A percentile compares a stretch with the other conserved stretches of the same genome.
phyloP scores from a whole-genome alignment of 2,329 filamentous ascomycete species.

The Trichophyton verrucosum region DNA sequence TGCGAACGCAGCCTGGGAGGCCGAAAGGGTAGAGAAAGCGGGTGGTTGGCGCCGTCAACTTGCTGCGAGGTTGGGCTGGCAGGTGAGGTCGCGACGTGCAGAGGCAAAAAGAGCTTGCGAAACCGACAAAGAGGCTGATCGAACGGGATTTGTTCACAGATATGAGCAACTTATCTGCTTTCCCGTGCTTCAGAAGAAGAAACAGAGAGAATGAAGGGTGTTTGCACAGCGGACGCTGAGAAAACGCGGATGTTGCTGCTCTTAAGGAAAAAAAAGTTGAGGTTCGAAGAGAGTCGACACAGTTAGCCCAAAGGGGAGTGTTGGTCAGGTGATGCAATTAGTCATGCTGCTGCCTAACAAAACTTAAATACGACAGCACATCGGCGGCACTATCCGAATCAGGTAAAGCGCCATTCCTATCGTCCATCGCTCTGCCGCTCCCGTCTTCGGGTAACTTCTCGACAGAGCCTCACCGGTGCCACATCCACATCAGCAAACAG shows the following conservation, averaged over 20 bases:
- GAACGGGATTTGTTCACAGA: neutral
- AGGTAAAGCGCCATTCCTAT: too few relatives aligned
- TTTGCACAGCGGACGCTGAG: neutral
- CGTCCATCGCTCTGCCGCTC: too few relatives aligned
- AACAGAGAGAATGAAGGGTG: neutral
- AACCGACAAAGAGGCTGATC: neutral
- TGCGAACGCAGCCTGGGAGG: neutral
- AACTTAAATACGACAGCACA: neutral
- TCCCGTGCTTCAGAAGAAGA: neutral
- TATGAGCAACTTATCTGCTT: neutral
- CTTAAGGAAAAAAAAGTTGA: neutral
- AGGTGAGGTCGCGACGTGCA: constrained; percentile 1
- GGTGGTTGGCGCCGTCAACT: neutral
- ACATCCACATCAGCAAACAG: too few relatives aligned
- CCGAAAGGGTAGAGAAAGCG: neutral
- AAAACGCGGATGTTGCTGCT: neutral
- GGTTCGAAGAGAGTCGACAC: neutral
- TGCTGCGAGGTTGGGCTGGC: neutral
- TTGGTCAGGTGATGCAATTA: neutral
- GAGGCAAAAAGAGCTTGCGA: neutral
- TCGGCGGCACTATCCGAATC: neutral
- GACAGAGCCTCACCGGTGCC: too few relatives aligned
- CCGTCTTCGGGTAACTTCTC: too few relatives aligned
- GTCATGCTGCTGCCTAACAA: constrained; percentile 1
- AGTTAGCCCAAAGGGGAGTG: neutral